phyloP scores from a whole-genome alignment of 176 grass and related monocot genomes.

The Zea luxurians region DNA sequence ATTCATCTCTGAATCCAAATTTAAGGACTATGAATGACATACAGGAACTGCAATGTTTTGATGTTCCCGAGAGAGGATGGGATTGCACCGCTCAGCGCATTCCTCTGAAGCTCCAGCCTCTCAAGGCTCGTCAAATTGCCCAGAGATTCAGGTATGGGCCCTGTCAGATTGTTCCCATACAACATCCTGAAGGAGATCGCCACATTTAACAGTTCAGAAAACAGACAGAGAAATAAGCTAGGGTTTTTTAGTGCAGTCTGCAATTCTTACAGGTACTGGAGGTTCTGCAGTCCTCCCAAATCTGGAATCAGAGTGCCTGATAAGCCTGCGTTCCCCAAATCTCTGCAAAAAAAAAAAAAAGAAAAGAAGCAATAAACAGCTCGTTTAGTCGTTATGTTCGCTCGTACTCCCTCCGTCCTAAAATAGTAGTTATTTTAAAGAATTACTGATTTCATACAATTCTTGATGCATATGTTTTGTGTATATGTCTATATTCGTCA shows the following conservation, averaged over 20 bases:
- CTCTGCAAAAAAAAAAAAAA: conserved; percentile 31
- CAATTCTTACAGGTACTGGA: conserved; percentile 39
- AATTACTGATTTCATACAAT: no score
- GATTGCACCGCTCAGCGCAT: conserved; percentile 21
- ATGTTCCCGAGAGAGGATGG: conserved; percentile 41
- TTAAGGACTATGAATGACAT: not conserved
- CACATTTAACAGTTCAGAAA: not conserved
- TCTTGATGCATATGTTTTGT: no score
- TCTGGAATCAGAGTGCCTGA: conserved; percentile 47
- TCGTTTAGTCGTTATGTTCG: not conserved
- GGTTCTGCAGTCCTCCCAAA: conserved; percentile 39
- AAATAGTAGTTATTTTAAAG: not conserved
- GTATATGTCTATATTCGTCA: no score
- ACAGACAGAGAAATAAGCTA: not conserved
- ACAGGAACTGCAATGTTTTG: conserved; percentile 31
- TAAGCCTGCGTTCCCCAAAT: conserved; percentile 40
- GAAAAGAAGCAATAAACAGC: no score
- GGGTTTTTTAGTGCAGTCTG: not conserved
- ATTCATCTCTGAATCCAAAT: no score
- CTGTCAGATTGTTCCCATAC: conserved; percentile 33
- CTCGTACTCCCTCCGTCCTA: not conserved
- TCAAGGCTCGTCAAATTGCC: conserved; percentile 35
- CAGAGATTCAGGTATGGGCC: conserved; percentile 20
- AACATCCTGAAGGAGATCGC: conserved; percentile 37
- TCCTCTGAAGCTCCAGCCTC: conserved; percentile 36